Percentiles rank a stretch among this genome's conserved stretches.
Evolutionary conservation across 768 basidiomycete genomes (phyloP).

Genomic region (Mycena metata): DNA sequence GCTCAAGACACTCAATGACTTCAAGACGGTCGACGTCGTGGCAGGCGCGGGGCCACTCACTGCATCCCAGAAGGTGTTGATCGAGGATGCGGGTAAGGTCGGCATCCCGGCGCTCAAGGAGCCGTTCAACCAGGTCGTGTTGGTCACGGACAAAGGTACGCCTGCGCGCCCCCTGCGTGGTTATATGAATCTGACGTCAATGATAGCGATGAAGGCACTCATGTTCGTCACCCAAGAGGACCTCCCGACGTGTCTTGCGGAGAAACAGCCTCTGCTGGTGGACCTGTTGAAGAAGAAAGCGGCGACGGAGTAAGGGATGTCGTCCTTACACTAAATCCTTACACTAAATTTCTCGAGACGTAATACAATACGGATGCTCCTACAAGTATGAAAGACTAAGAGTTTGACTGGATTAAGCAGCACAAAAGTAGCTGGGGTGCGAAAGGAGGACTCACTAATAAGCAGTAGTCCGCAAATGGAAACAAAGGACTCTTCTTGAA

Average conservation of each 20-base stretch:
- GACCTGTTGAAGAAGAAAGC: conserved; percentile 7
- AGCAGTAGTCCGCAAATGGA: too few species aligned
- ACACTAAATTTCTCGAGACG: too few species aligned
- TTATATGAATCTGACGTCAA: too few species aligned
- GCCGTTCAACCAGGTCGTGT: conserved; percentile 26
- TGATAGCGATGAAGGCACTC: too few species aligned
- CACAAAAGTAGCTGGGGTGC: too few species aligned
- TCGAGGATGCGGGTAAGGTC: conserved; percentile 13
- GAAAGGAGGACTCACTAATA: too few species aligned
- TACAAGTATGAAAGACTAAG: too few species aligned
- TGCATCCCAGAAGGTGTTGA: not conserved
- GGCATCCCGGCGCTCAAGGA: conserved; percentile 14
- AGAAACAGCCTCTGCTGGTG: conserved; percentile 6
- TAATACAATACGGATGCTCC: too few species aligned
- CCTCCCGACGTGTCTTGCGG: conserved; percentile 1
- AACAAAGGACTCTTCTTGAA: too few species aligned
- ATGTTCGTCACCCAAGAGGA: conserved; percentile 5
- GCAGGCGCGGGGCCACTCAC: conserved; percentile 2
- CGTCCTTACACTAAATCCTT: conserved; percentile 1
- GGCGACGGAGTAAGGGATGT: not conserved
- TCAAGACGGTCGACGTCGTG: conserved; percentile 7
- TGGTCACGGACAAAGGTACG: conserved; percentile 14
- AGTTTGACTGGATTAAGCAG: too few species aligned
- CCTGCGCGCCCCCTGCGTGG: too few species aligned
- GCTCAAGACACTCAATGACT: conserved; percentile 1